Base-by-base conservation (phyloP, 164 flowering plant species). In the Brasenia schreberi region DNA sequence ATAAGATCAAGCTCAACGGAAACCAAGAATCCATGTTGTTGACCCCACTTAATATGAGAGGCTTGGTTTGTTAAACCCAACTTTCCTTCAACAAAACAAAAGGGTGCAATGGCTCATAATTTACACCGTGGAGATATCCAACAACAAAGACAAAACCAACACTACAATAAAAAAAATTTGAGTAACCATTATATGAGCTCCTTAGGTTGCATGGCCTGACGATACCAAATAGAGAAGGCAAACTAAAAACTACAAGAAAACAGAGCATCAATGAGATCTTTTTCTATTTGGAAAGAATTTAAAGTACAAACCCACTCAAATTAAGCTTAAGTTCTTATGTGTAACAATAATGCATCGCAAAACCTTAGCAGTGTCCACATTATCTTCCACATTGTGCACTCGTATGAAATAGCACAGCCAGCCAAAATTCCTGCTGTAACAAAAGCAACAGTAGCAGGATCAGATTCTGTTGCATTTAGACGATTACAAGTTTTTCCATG, bases 341-440 rank as follows among this genome's bases (percentile, higher is more conserved):
- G 68, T 61, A 71, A 75, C 66, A 79, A 66, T 73, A 89, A 71
- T 60, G 96, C 91, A 80, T 88, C 97, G 70, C 97, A n/a, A 85
- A 12, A 94, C 77, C 77, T 74, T 91, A 19, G 79, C 85, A 69
- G 97, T 96, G 76, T 87, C 96, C 23, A 75, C 18, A 70, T 83
- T 82, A 74, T 84, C 92, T 73, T 77, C 76, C 9, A 94, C 95
- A 76, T 94, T 91, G 73, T 94, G 97, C 11, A 91, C 96, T 71
- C 96, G 82, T 10, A 92, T 84, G 66, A 90, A 75, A 88, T 88
- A 43, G 99, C 97, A 68, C n/a, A n/a, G n/a, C 97, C 97, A 61
- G 86, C 85, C 64, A 95, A 62, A 73, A 87, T 75, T 27, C 83
- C 94, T 42, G 87, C 75, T 33, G 96, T 77, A 59, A 85, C 73